Evolutionary conservation across 345 rosid genomes (phyloP).

Genomic region (Populus simonii): DNA sequence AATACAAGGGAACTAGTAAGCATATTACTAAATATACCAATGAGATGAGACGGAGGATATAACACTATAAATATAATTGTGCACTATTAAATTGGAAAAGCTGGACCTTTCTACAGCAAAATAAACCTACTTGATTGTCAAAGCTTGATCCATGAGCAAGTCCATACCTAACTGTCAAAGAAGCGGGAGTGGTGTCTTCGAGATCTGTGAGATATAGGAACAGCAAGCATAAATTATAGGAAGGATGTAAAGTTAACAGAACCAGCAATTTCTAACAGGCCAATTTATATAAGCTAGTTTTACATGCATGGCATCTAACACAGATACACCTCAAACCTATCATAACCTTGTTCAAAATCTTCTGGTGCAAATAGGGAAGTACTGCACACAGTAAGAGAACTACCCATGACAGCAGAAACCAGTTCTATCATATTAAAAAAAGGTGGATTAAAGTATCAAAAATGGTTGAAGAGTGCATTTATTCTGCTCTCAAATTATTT

Average conservation of each 20-base stretch:
- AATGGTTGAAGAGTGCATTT: background rate
- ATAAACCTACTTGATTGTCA: background rate
- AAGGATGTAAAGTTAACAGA: background rate
- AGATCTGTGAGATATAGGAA: slow-evolving; percentile 46
- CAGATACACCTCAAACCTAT: background rate
- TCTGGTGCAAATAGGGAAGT: background rate
- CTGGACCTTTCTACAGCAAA: background rate
- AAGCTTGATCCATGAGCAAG: background rate
- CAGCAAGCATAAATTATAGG: slow-evolving; percentile 5
- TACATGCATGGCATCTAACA: background rate
- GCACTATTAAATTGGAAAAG: background rate
- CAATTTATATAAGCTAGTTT: background rate
- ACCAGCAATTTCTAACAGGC: background rate
- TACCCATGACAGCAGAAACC: background rate
- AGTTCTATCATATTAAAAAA: background rate
- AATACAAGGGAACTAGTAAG: background rate
- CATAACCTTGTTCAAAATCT: background rate
- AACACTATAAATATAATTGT: too few species aligned
- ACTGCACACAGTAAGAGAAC: background rate
- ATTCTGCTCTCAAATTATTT: background rate
- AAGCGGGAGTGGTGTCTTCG: slow-evolving; percentile 77
- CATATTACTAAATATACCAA: background rate
- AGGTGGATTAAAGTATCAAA: background rate
- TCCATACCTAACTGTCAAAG: slow-evolving; percentile 56
- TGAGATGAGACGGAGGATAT: too few species aligned